Conservation (phyloP, 805 yeast species). For the Maudiozyma pseudohumilis region DNA sequence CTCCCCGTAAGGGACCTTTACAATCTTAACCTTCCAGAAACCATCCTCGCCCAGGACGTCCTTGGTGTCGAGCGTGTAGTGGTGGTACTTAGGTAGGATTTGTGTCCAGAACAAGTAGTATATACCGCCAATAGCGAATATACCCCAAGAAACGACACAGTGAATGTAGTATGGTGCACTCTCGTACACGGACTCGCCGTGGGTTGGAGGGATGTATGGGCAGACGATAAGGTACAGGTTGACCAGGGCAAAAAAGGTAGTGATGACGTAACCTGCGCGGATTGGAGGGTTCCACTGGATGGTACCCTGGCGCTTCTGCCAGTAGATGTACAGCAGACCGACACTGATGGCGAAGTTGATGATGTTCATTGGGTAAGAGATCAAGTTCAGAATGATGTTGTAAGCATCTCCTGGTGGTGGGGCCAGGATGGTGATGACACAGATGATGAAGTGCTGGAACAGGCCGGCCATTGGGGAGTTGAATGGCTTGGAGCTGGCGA, state of each 20-base stretch:
- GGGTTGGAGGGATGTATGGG: constrained; percentile 68
- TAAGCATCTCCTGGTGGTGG: constrained; percentile 87
- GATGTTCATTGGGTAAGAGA: constrained; percentile 72
- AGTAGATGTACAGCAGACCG: constrained; percentile 48
- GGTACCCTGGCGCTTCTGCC: constrained; percentile 40
- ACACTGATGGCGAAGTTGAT: constrained; percentile 56
- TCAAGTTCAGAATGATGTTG: constrained; percentile 67
- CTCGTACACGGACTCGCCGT: constrained; percentile 59
- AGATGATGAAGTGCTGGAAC: constrained; percentile 66
- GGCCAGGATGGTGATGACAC: constrained; percentile 63
- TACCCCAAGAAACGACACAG: constrained; percentile 75
- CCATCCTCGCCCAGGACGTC: constrained; percentile 59
- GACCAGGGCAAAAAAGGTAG: constrained; percentile 51
- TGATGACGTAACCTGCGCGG: constrained; percentile 54
- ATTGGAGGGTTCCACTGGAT: constrained; percentile 63
- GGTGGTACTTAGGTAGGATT: constrained; percentile 45
- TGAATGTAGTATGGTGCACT: constrained; percentile 66
- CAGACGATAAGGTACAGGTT: constrained; percentile 63
- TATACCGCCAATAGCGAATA: constrained; percentile 51
- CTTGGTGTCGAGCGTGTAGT: constrained; percentile 41
- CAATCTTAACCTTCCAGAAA: constrained; percentile 57
- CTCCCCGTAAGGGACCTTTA: constrained; percentile 12
- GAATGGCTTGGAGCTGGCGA: constrained; percentile 64
- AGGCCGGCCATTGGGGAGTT: constrained; percentile 65
- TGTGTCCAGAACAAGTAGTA: constrained; percentile 62